Conservation (phyloP, 768 basidiomycete species). For the Russula abietina region DNA sequence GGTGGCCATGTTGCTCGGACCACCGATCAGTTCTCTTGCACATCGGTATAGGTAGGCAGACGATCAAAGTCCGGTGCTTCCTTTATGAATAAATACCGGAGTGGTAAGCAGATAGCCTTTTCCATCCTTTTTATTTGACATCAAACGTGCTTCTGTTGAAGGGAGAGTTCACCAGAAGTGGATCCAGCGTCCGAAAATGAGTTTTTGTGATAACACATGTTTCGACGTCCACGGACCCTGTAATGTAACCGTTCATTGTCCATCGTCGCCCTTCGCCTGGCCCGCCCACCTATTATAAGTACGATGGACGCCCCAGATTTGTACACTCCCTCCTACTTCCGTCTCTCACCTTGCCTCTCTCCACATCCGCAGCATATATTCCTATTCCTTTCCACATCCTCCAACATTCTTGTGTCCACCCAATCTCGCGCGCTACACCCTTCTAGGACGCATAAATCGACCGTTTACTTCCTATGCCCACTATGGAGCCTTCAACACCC, state of each 20-base stretch:
- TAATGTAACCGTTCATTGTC: slow-evolving; percentile 20
- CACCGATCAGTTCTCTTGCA: not conserved
- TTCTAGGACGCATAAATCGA: slow-evolving; percentile 19
- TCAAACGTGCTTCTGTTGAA: slow-evolving; percentile 19
- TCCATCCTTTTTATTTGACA: slow-evolving; percentile 12
- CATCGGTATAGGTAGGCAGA: slow-evolving; percentile 2
- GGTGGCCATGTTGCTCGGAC: not conserved
- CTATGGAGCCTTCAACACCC: slow-evolving; percentile 21
- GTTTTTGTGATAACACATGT: slow-evolving; percentile 22
- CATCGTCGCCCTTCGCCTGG: slow-evolving; percentile 15
- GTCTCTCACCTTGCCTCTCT: not conserved
- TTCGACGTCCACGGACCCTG: slow-evolving; percentile 22
- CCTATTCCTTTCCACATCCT: slow-evolving; percentile 21
- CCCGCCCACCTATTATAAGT: slow-evolving; percentile 17
- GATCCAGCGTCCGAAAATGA: slow-evolving; percentile 15
- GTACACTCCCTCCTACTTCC: not conserved
- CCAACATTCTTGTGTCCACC: slow-evolving; percentile 13
- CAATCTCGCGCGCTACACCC: slow-evolving; percentile 20
- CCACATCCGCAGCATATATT: slow-evolving; percentile 19
- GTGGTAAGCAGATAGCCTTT: slow-evolving; percentile 19
- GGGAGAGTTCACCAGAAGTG: slow-evolving; percentile 10
- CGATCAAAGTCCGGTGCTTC: slow-evolving; percentile 14
- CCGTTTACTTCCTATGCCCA: slow-evolving; percentile 15
- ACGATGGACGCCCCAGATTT: not conserved
- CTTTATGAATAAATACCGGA: slow-evolving; percentile 10